These are phyloP conservation scores for Pseudotulostoma volvatum DNA, from an alignment of 495 filamentous ascomycete species.

Conservation along the genomic window DNA sequence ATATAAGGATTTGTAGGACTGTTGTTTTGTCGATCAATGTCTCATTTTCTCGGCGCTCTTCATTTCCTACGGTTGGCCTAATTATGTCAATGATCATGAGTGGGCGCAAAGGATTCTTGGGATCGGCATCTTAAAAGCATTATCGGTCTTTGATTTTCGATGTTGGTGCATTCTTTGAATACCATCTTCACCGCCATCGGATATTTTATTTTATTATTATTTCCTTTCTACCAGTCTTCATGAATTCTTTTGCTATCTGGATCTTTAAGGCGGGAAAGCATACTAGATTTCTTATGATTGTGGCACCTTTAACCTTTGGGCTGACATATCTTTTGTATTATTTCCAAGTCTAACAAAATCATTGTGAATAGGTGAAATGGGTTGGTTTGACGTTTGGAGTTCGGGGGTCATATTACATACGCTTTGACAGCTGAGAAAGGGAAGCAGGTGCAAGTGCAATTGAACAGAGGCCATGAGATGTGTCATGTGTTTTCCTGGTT, in stretches of 20 bases:
- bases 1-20: not conserved
- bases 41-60: not conserved
- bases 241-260: not conserved
- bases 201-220: not conserved
- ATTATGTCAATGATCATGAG: not conserved
- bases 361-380: not conserved
- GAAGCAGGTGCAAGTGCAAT: not conserved
- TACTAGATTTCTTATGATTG: not conserved
- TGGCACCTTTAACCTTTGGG: not conserved
- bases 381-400: not conserved
- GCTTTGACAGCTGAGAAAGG: not conserved
- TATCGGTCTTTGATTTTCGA: not conserved
- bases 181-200: not conserved
- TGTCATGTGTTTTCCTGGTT: not conserved
- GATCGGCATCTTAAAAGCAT: not conserved
- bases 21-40: not conserved
- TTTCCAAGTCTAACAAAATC: not conserved
- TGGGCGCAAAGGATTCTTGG: not conserved
- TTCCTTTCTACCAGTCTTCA: not conserved
- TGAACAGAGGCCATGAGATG: not conserved
- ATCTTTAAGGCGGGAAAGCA: not conserved
- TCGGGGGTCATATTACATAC: not conserved
- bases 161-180: not conserved
- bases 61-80: not conserved
- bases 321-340: not conserved